Conservation (phyloP, 768 basidiomycete species). For the Xanthoconium purpureum region DNA sequence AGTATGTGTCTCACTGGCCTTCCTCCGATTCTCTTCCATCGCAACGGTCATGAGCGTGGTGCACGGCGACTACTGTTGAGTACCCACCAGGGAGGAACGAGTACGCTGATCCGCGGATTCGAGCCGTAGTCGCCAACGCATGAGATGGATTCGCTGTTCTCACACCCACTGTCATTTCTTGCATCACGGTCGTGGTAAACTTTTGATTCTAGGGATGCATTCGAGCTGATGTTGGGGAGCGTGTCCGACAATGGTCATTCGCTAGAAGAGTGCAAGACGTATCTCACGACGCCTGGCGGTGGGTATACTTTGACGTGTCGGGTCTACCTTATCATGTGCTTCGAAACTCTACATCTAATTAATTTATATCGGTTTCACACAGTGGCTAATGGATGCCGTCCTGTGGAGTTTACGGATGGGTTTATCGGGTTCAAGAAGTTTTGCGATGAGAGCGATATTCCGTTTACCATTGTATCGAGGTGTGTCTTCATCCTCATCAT, state of each 20-base stretch:
- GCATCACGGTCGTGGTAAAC: conserved; percentile 17
- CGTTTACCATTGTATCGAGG: conserved; percentile 93
- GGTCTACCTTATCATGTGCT: background rate
- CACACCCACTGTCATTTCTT: conserved; percentile 3
- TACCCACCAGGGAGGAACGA: background rate
- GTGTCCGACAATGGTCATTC: conserved; percentile 70
- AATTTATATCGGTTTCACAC: background rate
- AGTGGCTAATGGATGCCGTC: conserved; percentile 12
- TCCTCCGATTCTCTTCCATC: background rate
- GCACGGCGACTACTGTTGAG: background rate
- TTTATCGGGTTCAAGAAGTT: conserved; percentile 87
- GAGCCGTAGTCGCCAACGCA: background rate
- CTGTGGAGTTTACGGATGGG: conserved; percentile 38
- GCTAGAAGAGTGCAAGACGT: conserved; percentile 82
- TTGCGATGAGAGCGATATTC: conserved; percentile 78
- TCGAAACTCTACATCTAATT: background rate
- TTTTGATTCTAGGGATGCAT: conserved; percentile 64
- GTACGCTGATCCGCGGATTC: conserved; percentile 4
- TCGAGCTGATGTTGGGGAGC: conserved; percentile 82
- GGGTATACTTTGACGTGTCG: conserved; percentile 20
- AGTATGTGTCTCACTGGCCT: conserved; percentile 39
- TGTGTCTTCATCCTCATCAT: conserved; percentile 27
- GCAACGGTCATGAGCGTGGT: background rate
- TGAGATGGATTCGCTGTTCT: background rate
- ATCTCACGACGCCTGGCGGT: conserved; percentile 61